Evolutionary conservation across 164 flowering plant species (phyloP), one percentile per base, ranked within the genome.

Genomic region (Saururus chinensis): DNA sequence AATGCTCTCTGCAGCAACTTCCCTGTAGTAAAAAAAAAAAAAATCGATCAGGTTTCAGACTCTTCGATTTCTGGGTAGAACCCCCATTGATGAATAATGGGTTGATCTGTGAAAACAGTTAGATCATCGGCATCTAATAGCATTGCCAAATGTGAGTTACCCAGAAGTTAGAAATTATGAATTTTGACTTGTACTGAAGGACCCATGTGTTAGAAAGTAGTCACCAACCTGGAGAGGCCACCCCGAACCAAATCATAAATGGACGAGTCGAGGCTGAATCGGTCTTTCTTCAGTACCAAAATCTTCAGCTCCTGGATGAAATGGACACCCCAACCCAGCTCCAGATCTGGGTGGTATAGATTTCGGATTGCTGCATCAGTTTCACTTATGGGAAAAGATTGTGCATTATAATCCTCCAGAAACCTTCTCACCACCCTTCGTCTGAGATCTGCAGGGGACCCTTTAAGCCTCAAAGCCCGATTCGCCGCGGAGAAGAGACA

Each of bases 281-380:
- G 60, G 13, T 60, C 70, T 24, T 56, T 48, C 60, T 61, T 67
- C 58, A 45, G 35, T 6, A 64, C 70, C 45, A 67, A 54, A 55
- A 60, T 40, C 64, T 67, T 67, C 30, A 60, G 9, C 45, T 67
- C 70, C 54, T 60, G 70, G 13, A 67, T 41, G 60, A 67, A 67
- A 67, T 67, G 70, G 12, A 67, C 64, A 23, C 70, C 70, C 70
- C 70, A 67, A 42, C 70, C 70, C 58, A 49, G 48, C 13, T 67
- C 60, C 41, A 61, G 20, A 60, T 67, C 70, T 12, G 70, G 64
- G 1, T 40, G 35, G 26, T 67, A 67, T n/a, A 67, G 57, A 56
- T 67, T 67, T 26, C 55, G 48, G 14, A 67, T 67, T 9, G 70
- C 55, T 0, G n/a, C 54, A 37, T 67, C 70, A 1, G 64, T 67